phyloP scores from a whole-genome alignment of 1,284 basidiomycete species.

The Xerocomus subilludens region DNA sequence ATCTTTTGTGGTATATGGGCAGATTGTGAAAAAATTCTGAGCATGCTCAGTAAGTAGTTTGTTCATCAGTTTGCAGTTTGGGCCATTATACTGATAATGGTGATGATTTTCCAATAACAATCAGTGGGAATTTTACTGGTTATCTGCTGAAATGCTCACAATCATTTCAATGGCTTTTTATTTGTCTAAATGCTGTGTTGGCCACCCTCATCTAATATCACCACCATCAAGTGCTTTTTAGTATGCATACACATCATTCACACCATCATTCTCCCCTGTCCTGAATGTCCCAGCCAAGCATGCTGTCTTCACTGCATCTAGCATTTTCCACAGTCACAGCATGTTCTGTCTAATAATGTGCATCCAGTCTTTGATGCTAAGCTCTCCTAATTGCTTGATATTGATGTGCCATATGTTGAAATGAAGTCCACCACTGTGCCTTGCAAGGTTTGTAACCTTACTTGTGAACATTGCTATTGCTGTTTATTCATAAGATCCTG shows the following conservation, averaged over 20 bases:
- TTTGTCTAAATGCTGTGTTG: not conserved
- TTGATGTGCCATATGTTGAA: not conserved
- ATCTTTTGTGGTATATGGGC: slow-evolving; percentile 17
- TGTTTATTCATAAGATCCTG: not conserved
- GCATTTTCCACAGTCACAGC: not conserved
- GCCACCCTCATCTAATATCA: not conserved
- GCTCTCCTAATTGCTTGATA: not conserved
- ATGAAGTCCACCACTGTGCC: not conserved
- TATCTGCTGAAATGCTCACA: not conserved
- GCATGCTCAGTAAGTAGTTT: slow-evolving; percentile 21
- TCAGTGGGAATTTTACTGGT: not conserved
- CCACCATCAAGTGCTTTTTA: not conserved
- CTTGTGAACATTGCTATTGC: not conserved
- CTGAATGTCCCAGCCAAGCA: not conserved
- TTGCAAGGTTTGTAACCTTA: not conserved
- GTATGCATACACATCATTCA: not conserved
- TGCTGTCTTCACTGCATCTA: not conserved
- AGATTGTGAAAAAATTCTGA: slow-evolving; percentile 23
- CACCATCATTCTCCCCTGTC: not conserved
- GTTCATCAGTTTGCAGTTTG: slow-evolving; percentile 7
- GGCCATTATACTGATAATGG: slow-evolving; percentile 21
- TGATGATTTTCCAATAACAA: slow-evolving; percentile 4
- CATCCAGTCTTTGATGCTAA: not conserved
- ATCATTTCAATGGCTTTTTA: not conserved
- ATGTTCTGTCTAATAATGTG: not conserved